Evolutionary conservation across 495 filamentous ascomycete species (phyloP).

Genomic region (Hypoxylon lenormandii): DNA sequence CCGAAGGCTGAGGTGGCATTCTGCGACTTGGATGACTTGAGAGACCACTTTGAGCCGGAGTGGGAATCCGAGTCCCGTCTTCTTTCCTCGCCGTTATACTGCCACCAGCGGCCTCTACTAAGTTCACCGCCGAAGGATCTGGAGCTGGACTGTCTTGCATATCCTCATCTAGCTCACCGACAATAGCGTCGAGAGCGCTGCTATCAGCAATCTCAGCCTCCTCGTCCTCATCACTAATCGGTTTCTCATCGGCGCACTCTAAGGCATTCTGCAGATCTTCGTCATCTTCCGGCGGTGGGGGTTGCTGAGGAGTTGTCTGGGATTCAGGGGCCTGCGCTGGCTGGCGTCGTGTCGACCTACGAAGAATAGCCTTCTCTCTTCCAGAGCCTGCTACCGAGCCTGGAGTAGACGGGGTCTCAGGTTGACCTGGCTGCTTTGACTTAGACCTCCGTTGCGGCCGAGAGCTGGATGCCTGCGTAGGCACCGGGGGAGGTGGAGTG

Average conservation of each 20-base stretch:
- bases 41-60: conserved; percentile 74
- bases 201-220: conserved; percentile 71
- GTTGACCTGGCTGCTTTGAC: conserved; percentile 56
- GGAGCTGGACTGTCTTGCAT: conserved; percentile 76
- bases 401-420: conserved; percentile 55
- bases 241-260: conserved; percentile 94
- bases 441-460: conserved; percentile 61
- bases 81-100: conserved; percentile 97
- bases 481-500: conserved; percentile 51
- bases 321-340: conserved; percentile 56
- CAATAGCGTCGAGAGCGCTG: conserved; percentile 81
- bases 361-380: conserved; percentile 65
- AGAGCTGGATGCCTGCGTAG: conserved; percentile 56
- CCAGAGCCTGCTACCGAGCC: conserved; percentile 50
- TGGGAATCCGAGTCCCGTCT: conserved; percentile 89
- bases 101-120: conserved; percentile 89
- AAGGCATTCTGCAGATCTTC: conserved; percentile 73
- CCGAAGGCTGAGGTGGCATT: conserved; percentile 60
- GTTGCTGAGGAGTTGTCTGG: conserved; percentile 60
- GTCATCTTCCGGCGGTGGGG: conserved; percentile 67
- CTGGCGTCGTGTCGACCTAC: conserved; percentile 68
- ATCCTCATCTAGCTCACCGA: conserved; percentile 90
- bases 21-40: conserved; percentile 55
- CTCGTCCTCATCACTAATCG: conserved; percentile 80
- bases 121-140: conserved; percentile 88